These are phyloP conservation scores for Aspergillus caelatus DNA, from an alignment of 2,329 filamentous ascomycete genomes.

Conservation along the genomic window DNA sequence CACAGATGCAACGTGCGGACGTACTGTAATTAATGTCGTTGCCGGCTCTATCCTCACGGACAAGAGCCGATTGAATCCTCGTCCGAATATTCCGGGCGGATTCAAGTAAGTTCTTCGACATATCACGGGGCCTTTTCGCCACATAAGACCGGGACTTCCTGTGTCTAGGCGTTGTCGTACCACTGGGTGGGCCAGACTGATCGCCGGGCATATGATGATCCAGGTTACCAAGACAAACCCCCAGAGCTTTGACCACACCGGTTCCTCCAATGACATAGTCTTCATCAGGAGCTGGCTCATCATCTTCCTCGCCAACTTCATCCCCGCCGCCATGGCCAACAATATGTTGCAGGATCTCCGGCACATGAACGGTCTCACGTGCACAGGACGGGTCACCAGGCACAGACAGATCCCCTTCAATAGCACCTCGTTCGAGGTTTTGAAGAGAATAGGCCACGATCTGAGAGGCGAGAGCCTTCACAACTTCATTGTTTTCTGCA, in stretches of 20 bases:
- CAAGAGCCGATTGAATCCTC: constrained; percentile 79
- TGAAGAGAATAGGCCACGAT: constrained; percentile 92
- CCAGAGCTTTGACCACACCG: constrained; percentile 89
- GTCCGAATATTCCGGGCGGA: constrained; percentile 87
- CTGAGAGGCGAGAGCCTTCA: constrained; percentile 89
- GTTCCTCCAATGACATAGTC: constrained; percentile 96
- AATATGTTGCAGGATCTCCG: constrained; percentile 83
- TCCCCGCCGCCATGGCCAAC: constrained; percentile 69
- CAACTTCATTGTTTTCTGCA: constrained; percentile 80
- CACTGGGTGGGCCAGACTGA: constrained; percentile 50
- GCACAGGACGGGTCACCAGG: constrained; percentile 50
- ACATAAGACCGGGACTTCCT: constrained; percentile 54
- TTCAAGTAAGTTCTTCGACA: constrained; percentile 85
- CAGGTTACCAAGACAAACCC: constrained; percentile 85
- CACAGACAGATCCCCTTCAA: constrained; percentile 59
- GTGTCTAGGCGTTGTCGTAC: constrained; percentile 57
- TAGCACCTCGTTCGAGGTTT: constrained; percentile 81
- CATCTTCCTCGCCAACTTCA: constrained; percentile 58
- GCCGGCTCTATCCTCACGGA: constrained; percentile 69
- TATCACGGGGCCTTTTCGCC: constrained; percentile 76
- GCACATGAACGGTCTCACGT: constrained; percentile 60
- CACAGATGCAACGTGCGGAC: constrained; percentile 39
- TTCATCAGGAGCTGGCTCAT: constrained; percentile 76
- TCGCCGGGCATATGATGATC: constrained; percentile 53
- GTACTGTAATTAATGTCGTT: constrained; percentile 79